Evolutionary conservation across 257 asterid genomes (phyloP), one percentile per base, ranked within the genome.

Genomic region (Dorcoceras hygrometricum): DNA sequence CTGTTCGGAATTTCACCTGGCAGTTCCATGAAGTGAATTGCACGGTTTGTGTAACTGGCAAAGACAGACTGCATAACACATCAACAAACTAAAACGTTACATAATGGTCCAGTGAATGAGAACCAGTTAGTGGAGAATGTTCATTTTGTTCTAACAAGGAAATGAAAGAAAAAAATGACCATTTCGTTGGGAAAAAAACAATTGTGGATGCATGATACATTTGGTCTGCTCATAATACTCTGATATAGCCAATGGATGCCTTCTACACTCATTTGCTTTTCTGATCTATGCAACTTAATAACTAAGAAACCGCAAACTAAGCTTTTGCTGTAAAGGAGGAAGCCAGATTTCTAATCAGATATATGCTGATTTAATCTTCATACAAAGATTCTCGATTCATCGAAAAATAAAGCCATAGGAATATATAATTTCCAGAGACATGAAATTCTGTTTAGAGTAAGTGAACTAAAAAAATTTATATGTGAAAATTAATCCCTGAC

Each of bases 1-100:
- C 99, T 94, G 84, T 88, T 94, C 23, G 88, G 89, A 58, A 94
- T 84, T 75, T 94, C 99, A 75, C 99, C 99, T 69, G 99, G 99
- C 72, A 94, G 95, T 71, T 88, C 99, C 99, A 90, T 94, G 79
- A 94, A 94, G 84, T 87, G 99, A 78, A 94, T 92, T 54, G 95
- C 83, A 60, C 97, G 97, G 36, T 87, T 97, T 69, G 83, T 87
- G 48, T 94, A 94, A 76, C 96, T 90, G 65, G 88, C 84, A 82
- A 90, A 94, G 66, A 90, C 89, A 62, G 96, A 86, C 99, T 94
- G 90, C 79, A 70, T 54, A 58, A 59, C 63, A 64, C 59, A 61
- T 57, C 4, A 50, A 76, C 7, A 23, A 69, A 64, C 50, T 39
- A 77, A 25, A 66, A 23, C 65, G 70, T 43, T 54, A 32, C 48